Conservation (phyloP, 2,329 filamentous ascomycete genomes). For the Thielaviopsis musarum region DNA sequence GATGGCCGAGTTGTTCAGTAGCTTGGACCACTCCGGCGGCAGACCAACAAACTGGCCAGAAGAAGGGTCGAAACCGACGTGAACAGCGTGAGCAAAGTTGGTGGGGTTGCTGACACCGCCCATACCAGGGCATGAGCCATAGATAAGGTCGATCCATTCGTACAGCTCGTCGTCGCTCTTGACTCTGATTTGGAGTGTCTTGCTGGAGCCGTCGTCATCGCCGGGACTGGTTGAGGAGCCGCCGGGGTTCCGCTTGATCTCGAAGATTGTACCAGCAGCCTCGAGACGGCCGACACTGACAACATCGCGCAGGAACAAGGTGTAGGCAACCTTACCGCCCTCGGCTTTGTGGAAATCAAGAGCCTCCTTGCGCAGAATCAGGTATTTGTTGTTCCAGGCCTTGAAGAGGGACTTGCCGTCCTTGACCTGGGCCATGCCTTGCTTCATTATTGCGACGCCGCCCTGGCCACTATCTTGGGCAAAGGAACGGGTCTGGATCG, state of each 20-base stretch:
- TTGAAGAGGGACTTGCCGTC: constrained; percentile 78
- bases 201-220: constrained; percentile 64
- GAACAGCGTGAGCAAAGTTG: constrained; percentile 92
- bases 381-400: constrained; percentile 76
- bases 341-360: constrained; percentile 91
- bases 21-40: constrained; percentile 91
- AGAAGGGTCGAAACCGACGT: constrained; percentile 91
- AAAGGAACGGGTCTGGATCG: constrained; percentile 44
- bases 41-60: constrained; percentile 90
- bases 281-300: constrained; percentile 83
- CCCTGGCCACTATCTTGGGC: constrained; percentile 46
- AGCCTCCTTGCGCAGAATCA: constrained; percentile 82
- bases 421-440: constrained; percentile 73
- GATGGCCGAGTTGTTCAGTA: constrained; percentile 89
- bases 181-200: constrained; percentile 79
- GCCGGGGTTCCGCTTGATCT: constrained; percentile 65
- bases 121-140: constrained; percentile 92
- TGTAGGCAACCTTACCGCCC: constrained; percentile 72
- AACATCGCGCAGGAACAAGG: constrained; percentile 72
- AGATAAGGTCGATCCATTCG: constrained; percentile 97
- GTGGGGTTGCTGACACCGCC: constrained; percentile 96
- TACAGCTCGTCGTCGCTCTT: constrained; percentile 95
- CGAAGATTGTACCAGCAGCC: constrained; percentile 79
- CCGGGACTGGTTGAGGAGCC: constrained; percentile 53
- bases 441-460: constrained; percentile 59